phyloP scores from a whole-genome alignment of 148 eudicot species.

The Fagopyrum homotropicum region DNA sequence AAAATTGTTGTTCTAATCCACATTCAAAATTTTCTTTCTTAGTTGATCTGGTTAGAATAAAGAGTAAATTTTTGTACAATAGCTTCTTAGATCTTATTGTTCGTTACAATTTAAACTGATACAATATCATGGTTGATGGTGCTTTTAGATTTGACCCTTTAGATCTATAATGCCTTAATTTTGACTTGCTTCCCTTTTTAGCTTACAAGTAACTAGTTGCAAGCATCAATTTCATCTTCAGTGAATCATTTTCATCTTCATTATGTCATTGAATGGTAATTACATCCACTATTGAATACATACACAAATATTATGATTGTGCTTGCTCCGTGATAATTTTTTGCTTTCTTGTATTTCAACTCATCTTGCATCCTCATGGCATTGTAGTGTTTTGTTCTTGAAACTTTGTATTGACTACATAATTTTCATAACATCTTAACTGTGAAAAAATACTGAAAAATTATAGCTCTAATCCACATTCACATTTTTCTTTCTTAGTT shows the following conservation, averaged over 20 bases:
- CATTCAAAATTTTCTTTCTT: not conserved
- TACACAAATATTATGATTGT: not conserved
- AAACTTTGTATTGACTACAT: not conserved
- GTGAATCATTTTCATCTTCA: no score
- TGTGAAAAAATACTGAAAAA: not conserved
- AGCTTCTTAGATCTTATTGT: not conserved
- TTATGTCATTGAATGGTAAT: no score
- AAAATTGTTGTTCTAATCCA: not conserved
- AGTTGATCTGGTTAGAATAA: not conserved
- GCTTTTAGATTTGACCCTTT: not conserved
- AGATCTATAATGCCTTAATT: no score
- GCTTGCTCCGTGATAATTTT: not conserved
- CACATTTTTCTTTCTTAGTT: not conserved
- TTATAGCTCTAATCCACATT: not conserved
- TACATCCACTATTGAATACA: no score
- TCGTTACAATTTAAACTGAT: not conserved
- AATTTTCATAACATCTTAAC: not conserved
- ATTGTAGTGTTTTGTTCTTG: not conserved
- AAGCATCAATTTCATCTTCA: no score
- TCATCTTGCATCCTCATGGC: not conserved
- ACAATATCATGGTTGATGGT: not conserved
- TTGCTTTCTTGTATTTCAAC: not conserved
- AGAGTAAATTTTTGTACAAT: not conserved
- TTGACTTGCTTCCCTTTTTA: no score
- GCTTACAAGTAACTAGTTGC: no score